Conservation (phyloP, 2,329 filamentous ascomycete genomes). For the Lachnellula hyalina region DNA sequence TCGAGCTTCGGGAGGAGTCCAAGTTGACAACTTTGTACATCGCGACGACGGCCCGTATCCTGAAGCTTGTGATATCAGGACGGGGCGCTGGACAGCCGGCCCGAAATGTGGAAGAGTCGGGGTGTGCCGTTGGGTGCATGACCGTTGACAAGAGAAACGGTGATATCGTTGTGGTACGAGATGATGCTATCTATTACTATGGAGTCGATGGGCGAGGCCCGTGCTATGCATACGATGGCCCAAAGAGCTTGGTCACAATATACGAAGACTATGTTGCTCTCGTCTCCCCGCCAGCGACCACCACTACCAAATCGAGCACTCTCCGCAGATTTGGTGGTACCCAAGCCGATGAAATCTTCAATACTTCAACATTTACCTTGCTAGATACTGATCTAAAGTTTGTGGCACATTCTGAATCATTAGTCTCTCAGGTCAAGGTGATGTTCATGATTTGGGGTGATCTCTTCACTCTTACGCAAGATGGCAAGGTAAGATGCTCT, state of each 20-base stretch:
- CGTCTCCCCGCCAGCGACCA: slow-evolving; percentile 63
- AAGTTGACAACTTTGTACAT: slow-evolving; percentile 77
- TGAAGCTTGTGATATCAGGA: slow-evolving; percentile 81
- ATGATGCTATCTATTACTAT: slow-evolving; percentile 96
- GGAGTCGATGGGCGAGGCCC: slow-evolving; percentile 77
- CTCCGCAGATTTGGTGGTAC: slow-evolving; percentile 67
- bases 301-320: slow-evolving; percentile 48
- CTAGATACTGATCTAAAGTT: slow-evolving; percentile 90
- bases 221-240: slow-evolving; percentile 85
- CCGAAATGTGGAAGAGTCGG: slow-evolving; percentile 80
- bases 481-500: slow-evolving; percentile 69
- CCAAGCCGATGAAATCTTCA: slow-evolving; percentile 73
- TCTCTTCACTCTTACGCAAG: slow-evolving; percentile 81
- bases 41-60: slow-evolving; percentile 80
- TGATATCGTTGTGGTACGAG: slow-evolving; percentile 84
- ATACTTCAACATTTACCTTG: slow-evolving; percentile 80
- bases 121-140: slow-evolving; percentile 94
- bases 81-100: slow-evolving; percentile 86
- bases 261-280: slow-evolving; percentile 84
- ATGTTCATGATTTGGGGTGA: slow-evolving; percentile 88
- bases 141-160: slow-evolving; percentile 73
- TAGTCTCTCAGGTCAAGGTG: slow-evolving; percentile 73
- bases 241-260: slow-evolving; percentile 74
- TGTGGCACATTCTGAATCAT: slow-evolving; percentile 80
- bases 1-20: slow-evolving; percentile 63